Percentiles rank a stretch among this genome's conserved stretches.
These are phyloP conservation scores for Diplosphaera chodatii DNA, from an alignment of 139 green algal genomes.

Conservation along the genomic window DNA sequence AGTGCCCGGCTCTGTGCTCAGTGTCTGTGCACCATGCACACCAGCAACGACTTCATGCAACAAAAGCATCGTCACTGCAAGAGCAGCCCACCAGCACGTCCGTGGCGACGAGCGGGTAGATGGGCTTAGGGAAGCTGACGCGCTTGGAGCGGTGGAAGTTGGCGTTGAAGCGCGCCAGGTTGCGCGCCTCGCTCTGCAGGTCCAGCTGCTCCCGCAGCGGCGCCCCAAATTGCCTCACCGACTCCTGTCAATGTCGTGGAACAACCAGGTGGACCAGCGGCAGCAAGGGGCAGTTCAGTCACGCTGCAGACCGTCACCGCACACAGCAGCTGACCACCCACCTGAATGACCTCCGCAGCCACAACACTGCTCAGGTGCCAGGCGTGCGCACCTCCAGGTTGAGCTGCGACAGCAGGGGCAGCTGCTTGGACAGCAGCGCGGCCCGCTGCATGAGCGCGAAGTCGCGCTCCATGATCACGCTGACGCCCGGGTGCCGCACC, in stretches of 20 bases:
- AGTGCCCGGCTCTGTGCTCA: too few species aligned
- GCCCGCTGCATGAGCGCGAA: slow-evolving; percentile 87
- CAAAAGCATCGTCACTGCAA: too few species aligned
- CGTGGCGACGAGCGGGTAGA: slow-evolving; percentile 70
- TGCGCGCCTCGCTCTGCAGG: slow-evolving; percentile 60
- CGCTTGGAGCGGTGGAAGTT: slow-evolving; percentile 70
- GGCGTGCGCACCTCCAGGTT: slow-evolving; percentile 67
- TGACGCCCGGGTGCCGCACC: slow-evolving; percentile 88
- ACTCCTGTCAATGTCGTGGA: too few species aligned
- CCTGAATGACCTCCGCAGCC: too few species aligned
- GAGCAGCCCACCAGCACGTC: slow-evolving; percentile 75
- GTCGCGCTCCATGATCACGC: slow-evolving; percentile 80
- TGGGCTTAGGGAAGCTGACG: slow-evolving; percentile 62
- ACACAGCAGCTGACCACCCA: too few species aligned
- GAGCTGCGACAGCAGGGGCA: slow-evolving; percentile 61
- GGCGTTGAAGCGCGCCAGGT: slow-evolving; percentile 64
- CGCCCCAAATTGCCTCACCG: too few species aligned
- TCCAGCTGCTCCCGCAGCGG: slow-evolving; percentile 89
- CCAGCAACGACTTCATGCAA: too few species aligned
- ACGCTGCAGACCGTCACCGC: too few species aligned
- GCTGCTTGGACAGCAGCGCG: slow-evolving; percentile 39
- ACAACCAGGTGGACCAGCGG: too few species aligned
- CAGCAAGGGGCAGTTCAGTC: too few species aligned
- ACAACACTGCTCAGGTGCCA: too few species aligned
- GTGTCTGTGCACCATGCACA: too few species aligned